Evolutionary conservation across 345 rosid species (phyloP).

Genomic region (Populus tremula): DNA sequence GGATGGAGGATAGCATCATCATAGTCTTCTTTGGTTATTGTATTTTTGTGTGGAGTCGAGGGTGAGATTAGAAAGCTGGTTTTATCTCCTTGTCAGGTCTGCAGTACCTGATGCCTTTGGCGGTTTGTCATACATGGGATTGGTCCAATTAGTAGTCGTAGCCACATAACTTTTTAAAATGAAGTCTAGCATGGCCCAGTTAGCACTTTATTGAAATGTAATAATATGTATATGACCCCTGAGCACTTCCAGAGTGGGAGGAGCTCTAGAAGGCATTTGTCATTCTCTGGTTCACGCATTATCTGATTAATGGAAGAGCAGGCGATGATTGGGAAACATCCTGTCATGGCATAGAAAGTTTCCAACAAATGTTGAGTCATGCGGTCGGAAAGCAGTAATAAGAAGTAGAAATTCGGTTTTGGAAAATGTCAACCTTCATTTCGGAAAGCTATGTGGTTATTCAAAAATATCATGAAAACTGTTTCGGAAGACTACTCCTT

Average conservation of each 20-base stretch:
- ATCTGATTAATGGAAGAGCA: background rate
- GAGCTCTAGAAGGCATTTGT: background rate
- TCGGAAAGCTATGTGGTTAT: too few relatives aligned
- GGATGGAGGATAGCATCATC: too few relatives aligned
- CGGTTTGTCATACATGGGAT: too few relatives aligned
- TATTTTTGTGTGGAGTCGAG: too few relatives aligned
- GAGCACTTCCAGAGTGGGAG: background rate
- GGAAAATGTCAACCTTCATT: background rate
- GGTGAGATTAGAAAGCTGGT: too few relatives aligned
- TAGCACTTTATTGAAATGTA: background rate
- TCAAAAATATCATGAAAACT: background rate
- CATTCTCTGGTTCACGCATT: background rate
- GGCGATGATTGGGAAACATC: background rate
- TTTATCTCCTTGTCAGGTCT: too few relatives aligned
- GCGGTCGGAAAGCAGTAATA: background rate
- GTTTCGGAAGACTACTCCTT: background rate
- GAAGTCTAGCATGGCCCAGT: background rate
- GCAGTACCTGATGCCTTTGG: too few relatives aligned
- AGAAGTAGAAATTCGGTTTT: background rate
- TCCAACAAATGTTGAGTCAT: background rate
- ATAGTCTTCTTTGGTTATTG: too few relatives aligned
- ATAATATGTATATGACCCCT: background rate
- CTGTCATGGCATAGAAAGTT: background rate
- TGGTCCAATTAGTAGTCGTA: background rate
- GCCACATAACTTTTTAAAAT: background rate